Evolutionary conservation across 2,329 filamentous ascomycete species (phyloP).

Genomic region (Elsinoe ampelina): DNA sequence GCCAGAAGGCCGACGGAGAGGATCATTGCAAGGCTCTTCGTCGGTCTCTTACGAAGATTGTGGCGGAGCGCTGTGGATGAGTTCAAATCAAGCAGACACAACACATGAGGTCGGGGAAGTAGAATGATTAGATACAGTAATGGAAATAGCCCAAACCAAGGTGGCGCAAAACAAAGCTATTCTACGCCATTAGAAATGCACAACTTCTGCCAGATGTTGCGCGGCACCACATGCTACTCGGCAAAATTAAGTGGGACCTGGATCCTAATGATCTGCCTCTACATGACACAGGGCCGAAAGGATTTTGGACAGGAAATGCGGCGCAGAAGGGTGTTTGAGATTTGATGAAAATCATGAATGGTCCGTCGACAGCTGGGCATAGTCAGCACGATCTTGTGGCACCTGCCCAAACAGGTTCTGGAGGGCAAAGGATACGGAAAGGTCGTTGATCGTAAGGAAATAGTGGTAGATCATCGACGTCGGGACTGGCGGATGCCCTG

Average conservation of each 20-base stretch:
- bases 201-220: not conserved
- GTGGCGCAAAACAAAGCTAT: not conserved
- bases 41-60: too few species aligned
- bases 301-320: not conserved
- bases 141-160: not conserved
- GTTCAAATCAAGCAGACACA: too few species aligned
- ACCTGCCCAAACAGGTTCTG: not conserved
- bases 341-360: not conserved
- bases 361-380: not conserved
- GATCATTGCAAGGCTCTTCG: not conserved
- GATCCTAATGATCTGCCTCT: conserved; percentile 1
- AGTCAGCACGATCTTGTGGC: not conserved
- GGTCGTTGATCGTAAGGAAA: not conserved
- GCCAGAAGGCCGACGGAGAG: not conserved
- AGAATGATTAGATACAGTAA: not conserved
- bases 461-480: conserved; percentile 3
- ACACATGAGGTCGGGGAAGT: not conserved
- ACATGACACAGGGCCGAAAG: not conserved
- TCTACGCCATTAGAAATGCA: not conserved
- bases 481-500: not conserved
- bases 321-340: not conserved
- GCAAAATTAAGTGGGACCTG: not conserved
- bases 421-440: not conserved
- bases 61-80: too few species aligned
- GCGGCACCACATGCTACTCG: not conserved